Evolutionary conservation across 192 early-diverging fungal genomes (phyloP), one percentile per base, ranked within the genome.

Genomic region (Rhizoclosmatium sp.): DNA sequence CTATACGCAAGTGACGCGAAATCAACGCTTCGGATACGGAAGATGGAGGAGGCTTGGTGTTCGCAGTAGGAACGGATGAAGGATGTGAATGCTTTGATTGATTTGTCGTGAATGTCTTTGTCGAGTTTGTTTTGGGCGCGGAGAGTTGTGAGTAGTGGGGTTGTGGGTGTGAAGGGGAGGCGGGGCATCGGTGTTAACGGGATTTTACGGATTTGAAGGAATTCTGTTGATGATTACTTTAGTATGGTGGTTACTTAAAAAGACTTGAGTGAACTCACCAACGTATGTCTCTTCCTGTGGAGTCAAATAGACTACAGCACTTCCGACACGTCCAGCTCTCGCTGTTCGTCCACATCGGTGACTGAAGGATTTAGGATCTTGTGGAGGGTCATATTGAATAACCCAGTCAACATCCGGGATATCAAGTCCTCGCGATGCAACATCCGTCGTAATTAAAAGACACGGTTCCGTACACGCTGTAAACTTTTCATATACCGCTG

Each of bases 291-390:
- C 96, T 79, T 99, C 98, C 10, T 90, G 84, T 31, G 83, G 84
- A 16, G 86, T 89, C 51, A 99, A 83, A 59, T 97, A 93, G 21
- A 99, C 92, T 1, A 95, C 87, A 5, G 97, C 97, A 58, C 90
- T 91, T 9, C 98, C 98, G 39, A 88, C 84, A 12, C 93, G 88
- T 2, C 98, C 98, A 23, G 93, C 92, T 40, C 98, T 84, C 10
- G 94, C 98, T 0, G 97, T 96, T 66, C 98, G 91, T 7, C 98
- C 98, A 80, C 95, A 97, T 3, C 98, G 88, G 85, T 99, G 98
- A 1, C 95, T 88, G 83, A 99, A 99, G 5, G 92, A 90, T 85
- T 97, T 97, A 3, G 97, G 97, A 71, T 99, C 97, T 68, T 95
- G 95, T 2, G 97, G 97, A 10, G 98, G 93, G 78, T 99, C 98